Conservation (phyloP, 1,284 basidiomycete species). For the Lentinus polychrous region DNA sequence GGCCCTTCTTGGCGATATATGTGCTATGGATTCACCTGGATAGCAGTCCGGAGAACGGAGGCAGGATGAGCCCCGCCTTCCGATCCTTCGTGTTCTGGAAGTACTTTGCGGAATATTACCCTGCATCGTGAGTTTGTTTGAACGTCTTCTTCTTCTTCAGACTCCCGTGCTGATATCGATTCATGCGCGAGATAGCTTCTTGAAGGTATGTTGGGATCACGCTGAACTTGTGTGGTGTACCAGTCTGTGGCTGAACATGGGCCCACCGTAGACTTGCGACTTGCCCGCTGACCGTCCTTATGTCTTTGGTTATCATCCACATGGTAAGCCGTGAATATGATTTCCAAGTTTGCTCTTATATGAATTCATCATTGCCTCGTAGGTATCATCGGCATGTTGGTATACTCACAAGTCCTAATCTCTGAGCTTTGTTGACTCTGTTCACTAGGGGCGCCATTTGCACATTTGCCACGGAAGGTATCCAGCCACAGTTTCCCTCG, state of each 20-base stretch:
- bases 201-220: constrained; percentile 39
- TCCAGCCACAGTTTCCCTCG: constrained; percentile 14
- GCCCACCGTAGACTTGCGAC: constrained; percentile 61
- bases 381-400: constrained; percentile 91
- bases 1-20: constrained; percentile 84
- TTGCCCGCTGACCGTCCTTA: constrained; percentile 89
- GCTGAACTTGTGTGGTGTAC: constrained; percentile 6
- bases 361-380: neutral
- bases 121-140: constrained; percentile 64
- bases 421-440: neutral
- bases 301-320: constrained; percentile 96
- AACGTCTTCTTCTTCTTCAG: neutral
- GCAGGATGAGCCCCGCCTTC: constrained; percentile 74
- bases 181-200: constrained; percentile 32
- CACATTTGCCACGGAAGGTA: constrained; percentile 91
- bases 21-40: constrained; percentile 81
- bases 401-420: constrained; percentile 8
- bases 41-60: constrained; percentile 72
- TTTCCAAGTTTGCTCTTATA: neutral
- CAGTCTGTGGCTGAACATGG: constrained; percentile 1
- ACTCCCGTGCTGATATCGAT: constrained; percentile 8
- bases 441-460: constrained; percentile 77
- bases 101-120: constrained; percentile 91
- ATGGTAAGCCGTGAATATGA: constrained; percentile 49
- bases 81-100: constrained; percentile 70